Percentiles rank a stretch among this genome's conserved stretches.
Evolutionary conservation across 2,329 filamentous ascomycete genomes (phyloP).

Genomic region (Aspergillus fischeri): DNA sequence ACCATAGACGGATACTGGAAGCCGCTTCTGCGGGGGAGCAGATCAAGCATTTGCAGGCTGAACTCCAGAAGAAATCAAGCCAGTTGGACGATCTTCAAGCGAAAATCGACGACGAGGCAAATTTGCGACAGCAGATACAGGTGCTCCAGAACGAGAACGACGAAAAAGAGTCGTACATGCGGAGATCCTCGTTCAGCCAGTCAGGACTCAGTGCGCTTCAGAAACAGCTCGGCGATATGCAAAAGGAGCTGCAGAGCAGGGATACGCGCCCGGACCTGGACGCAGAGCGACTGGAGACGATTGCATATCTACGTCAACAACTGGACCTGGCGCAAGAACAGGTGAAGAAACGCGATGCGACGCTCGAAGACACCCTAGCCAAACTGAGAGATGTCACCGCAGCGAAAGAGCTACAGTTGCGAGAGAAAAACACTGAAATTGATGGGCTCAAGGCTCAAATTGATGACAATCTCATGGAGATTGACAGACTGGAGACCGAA

Average conservation of each 20-base stretch:
- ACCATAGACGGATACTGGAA: constrained; percentile 29
- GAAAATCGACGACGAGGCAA: constrained; percentile 18
- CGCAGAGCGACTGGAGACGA: constrained; percentile 28
- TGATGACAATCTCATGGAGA: constrained; percentile 31
- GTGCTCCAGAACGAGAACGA: constrained; percentile 25
- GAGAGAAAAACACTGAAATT: constrained; percentile 34
- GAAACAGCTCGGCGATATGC: constrained; percentile 30
- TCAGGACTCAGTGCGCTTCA: constrained; percentile 24
- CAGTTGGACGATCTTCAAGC: constrained; percentile 26
- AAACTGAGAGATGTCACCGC: constrained; percentile 31
- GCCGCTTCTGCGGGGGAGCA: constrained; percentile 35
- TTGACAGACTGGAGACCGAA: constrained; percentile 33
- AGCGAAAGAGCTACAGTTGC: constrained; percentile 31
- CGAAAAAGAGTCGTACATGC: constrained; percentile 21
- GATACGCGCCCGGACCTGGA: constrained; percentile 20
- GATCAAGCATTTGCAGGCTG: constrained; percentile 35
- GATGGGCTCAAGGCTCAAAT: constrained; percentile 33
- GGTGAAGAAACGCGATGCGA: constrained; percentile 31
- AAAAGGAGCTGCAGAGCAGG: constrained; percentile 27
- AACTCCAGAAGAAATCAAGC: constrained; percentile 30
- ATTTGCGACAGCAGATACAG: constrained; percentile 28
- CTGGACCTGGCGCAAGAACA: constrained; percentile 30
- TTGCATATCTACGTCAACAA: constrained; percentile 31
- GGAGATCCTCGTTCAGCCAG: constrained; percentile 17
- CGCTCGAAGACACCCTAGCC: constrained; percentile 29